Evolutionary conservation across 257 asterid genomes (phyloP), one percentile per base, ranked within the genome.

Genomic region (Gentiana macrophylla): DNA sequence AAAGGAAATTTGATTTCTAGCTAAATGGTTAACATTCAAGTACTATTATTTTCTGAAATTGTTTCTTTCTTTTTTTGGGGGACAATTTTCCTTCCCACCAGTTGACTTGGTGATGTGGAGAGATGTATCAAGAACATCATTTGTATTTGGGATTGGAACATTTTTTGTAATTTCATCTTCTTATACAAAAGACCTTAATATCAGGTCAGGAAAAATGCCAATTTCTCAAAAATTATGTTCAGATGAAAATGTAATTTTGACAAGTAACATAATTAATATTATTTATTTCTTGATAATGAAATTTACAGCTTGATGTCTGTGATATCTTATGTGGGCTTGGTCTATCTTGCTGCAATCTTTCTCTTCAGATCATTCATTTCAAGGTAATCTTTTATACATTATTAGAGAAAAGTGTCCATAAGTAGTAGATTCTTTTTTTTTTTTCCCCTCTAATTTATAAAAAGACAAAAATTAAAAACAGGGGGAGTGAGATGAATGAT

Each of bases 91-190:
- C 44, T 0, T 38, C 1, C 59, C 24, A 57, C 45, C 76, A 91
- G 97, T 77, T 77, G 91, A 88, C 48, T 55, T 83, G 33, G 64
- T 92, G 11, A 92, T 88, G 98, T 92, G 98, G 98, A 88, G 74
- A 59, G 94, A 92, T 61, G 78, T 59, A 63, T 79, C 97, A 70
- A 88, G 77, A 75, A 73, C 97, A 66, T 82, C 98, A 62, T 83
- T 92, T 54, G 68, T 83, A 2, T 92, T 85, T 81, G 98, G 98
- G 53, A 56, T 81, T 64, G 95, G 95, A 38, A 80, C 94, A 8
- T 92, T 92, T 74, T 66, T 76, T 36, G 83, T 88, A 1, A 62
- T 92, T 53, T 87, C 94, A 38, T 84, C 97, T 58, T 83, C 97
- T 45, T 85, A 71, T 79, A 78, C 94, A 12, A 66, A 67, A 67